These are phyloP conservation scores for Glaciozyma antarctica DNA, from an alignment of 768 basidiomycete species.

Conservation along the genomic window DNA sequence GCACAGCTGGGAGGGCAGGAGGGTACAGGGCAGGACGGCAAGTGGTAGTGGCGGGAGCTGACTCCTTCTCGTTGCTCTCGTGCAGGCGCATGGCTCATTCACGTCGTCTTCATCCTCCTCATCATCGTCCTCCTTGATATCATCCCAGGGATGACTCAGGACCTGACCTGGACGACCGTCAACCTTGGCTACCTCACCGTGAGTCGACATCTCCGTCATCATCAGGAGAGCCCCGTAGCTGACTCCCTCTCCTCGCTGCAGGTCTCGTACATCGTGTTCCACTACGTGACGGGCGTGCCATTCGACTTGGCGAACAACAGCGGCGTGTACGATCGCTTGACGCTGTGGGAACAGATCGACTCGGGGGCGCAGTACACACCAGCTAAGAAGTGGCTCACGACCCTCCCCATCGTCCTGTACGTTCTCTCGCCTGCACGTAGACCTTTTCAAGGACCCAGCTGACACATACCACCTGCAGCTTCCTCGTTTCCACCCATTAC, in stretches of 20 bases:
- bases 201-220: conserved; percentile 39
- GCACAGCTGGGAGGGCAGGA: neutral
- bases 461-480: conserved; percentile 47
- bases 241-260: conserved; percentile 36
- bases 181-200: conserved; percentile 85
- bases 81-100: conserved; percentile 93
- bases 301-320: conserved; percentile 78
- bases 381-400: conserved; percentile 91
- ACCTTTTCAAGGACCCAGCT: neutral
- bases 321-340: conserved; percentile 94
- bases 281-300: conserved; percentile 93
- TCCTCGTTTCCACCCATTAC: conserved; percentile 95
- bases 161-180: conserved; percentile 89
- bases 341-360: conserved; percentile 99
- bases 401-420: conserved; percentile 78
- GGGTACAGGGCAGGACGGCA: neutral
- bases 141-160: conserved; percentile 84
- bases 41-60: neutral
- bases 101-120: conserved; percentile 77
- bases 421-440: neutral
- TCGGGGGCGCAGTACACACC: conserved; percentile 97
- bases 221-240: neutral
- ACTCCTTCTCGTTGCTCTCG: neutral
- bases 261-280: conserved; percentile 98
- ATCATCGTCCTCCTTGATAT: conserved; percentile 91